Conservation (phyloP, 2,329 filamentous ascomycete species). For the Ascochyta lentis region DNA sequence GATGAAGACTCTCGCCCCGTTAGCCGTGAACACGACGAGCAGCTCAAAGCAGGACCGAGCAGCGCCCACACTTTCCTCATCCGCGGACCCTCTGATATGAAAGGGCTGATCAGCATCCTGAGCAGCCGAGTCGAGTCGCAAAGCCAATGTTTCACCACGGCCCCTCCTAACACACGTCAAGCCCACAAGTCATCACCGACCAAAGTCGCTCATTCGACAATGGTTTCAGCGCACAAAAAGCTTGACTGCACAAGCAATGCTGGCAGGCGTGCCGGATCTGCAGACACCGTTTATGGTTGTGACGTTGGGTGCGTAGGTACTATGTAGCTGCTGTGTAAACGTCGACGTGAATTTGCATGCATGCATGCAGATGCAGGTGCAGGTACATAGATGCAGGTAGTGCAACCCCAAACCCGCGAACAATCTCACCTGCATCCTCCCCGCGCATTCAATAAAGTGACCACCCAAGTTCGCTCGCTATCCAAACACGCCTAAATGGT, state of each 20-base stretch:
- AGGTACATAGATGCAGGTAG: too few relatives aligned
- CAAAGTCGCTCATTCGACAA: constrained; percentile 1
- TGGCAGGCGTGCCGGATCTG: not conserved
- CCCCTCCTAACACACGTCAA: not conserved
- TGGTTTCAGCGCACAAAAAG: not conserved
- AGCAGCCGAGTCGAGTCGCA: not conserved
- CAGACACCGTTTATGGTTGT: not conserved
- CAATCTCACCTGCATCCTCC: too few relatives aligned
- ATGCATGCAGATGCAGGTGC: too few relatives aligned
- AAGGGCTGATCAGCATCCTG: constrained; percentile 11
- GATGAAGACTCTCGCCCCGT: too few relatives aligned
- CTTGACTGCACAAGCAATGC: constrained; percentile 16
- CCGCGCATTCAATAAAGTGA: too few relatives aligned
- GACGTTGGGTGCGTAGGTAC: too few relatives aligned
- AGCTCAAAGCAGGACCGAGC: not conserved
- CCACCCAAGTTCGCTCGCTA: too few relatives aligned
- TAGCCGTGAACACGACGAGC: not conserved
- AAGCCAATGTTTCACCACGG: constrained; percentile 10
- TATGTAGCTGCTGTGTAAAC: too few relatives aligned
- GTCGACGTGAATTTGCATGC: too few relatives aligned
- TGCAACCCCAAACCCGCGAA: too few relatives aligned
- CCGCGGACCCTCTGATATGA: constrained; percentile 3
- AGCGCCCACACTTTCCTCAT: constrained; percentile 2
- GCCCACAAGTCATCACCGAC: constrained; percentile 2
- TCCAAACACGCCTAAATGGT: too few relatives aligned